These are phyloP conservation scores for Trichoderma hamatum DNA, from an alignment of 2,329 filamentous ascomycete species.

Conservation along the genomic window DNA sequence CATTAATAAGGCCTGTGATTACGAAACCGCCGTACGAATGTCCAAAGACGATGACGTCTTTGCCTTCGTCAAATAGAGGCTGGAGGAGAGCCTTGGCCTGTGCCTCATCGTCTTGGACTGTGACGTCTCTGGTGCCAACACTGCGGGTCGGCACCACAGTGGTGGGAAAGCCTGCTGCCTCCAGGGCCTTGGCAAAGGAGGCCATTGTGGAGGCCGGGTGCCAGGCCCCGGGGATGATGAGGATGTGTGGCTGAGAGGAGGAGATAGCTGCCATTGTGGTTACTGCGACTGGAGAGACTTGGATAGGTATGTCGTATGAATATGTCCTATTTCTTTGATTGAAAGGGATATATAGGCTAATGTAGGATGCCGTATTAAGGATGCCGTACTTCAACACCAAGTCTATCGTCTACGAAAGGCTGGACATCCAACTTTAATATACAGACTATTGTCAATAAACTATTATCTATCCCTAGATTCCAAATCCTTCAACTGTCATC, in stretches of 20 bases:
- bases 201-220: not conserved
- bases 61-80: not conserved
- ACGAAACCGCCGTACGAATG: not conserved
- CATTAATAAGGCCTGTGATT: not conserved
- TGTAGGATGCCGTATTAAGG: not conserved
- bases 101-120: not conserved
- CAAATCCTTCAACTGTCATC: not conserved
- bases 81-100: not conserved
- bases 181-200: not conserved
- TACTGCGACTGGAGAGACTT: not conserved
- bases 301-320: not conserved
- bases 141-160: not conserved
- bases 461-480: not conserved
- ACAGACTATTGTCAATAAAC: not conserved
- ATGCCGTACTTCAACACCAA: not conserved
- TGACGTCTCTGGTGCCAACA: not conserved
- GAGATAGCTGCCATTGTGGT: not conserved
- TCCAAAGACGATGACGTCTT: not conserved
- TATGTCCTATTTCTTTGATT: not conserved
- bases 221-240: not conserved
- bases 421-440: not conserved
- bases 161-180: not conserved
- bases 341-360: not conserved
- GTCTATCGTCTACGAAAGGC: not conserved
- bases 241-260: not conserved